Evolutionary conservation across 2,329 filamentous ascomycete species (phyloP).

Genomic region (Chrysoporthe austroafricana): DNA sequence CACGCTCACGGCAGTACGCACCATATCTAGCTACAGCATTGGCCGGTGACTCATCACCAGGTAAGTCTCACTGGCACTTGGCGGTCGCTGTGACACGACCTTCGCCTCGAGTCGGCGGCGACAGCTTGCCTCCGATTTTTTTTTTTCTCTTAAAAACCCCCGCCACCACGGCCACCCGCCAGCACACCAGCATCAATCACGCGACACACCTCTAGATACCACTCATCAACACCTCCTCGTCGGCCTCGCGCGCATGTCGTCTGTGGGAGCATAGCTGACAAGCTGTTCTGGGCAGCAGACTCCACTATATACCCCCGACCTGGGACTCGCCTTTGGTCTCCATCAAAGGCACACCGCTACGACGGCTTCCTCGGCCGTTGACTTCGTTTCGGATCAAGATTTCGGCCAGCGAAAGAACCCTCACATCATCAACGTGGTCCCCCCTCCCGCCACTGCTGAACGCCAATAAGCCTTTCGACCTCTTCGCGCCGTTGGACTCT

Average conservation of each 20-base stretch:
- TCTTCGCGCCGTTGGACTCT: conserved; percentile 55
- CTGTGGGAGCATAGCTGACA: conserved; percentile 9
- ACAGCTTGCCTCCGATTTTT: not conserved
- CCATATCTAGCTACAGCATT: not conserved
- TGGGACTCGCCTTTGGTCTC: conserved; percentile 65
- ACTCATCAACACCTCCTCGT: no score
- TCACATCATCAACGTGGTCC: conserved; percentile 69
- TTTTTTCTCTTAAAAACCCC: not conserved
- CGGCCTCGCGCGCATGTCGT: not conserved
- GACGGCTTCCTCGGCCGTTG: conserved; percentile 68
- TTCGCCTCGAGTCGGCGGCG: not conserved
- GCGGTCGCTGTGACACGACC: not conserved
- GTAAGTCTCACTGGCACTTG: conserved; percentile 1
- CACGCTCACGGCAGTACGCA: not conserved
- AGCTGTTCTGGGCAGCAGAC: not conserved
- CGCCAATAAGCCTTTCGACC: conserved; percentile 51
- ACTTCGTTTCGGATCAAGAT: conserved; percentile 69
- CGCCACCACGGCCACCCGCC: not conserved
- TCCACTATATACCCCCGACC: conserved; percentile 8
- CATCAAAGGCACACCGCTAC: conserved; percentile 64
- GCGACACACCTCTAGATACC: not conserved
- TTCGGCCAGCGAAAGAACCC: conserved; percentile 67
- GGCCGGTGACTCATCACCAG: conserved; percentile 18
- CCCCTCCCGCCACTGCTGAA: conserved; percentile 59
- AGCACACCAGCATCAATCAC: not conserved